Evolutionary conservation across 305 asterid species (phyloP).

Genomic region (Withania somnifera): DNA sequence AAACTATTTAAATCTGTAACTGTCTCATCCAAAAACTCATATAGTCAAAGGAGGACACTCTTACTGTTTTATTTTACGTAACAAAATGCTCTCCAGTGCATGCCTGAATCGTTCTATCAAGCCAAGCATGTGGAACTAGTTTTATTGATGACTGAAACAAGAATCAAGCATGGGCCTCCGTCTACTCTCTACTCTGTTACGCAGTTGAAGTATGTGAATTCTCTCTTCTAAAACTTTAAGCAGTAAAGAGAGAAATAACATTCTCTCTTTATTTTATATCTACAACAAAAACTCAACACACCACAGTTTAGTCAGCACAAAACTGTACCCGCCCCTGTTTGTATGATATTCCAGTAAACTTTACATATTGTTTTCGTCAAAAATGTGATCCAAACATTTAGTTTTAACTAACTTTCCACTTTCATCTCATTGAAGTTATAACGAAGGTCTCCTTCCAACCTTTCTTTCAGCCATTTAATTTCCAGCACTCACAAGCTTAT

Average conservation of each 20-base stretch:
- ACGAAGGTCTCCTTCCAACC: background rate
- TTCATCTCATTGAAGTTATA: background rate
- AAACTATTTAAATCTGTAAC: background rate
- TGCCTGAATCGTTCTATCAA: background rate
- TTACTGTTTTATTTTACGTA: background rate
- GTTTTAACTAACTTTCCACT: background rate
- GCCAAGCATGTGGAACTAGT: background rate
- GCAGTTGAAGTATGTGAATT: background rate
- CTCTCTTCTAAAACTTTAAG: background rate
- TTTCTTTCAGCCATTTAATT: background rate
- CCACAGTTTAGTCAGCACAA: background rate
- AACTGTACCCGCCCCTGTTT: background rate
- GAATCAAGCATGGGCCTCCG: background rate
- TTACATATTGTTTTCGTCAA: background rate
- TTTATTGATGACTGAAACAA: background rate
- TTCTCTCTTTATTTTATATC: background rate
- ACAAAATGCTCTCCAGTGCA: background rate
- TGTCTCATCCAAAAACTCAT: background rate
- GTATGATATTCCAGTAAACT: background rate
- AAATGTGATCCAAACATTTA: background rate
- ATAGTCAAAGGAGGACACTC: background rate
- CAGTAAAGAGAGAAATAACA: background rate
- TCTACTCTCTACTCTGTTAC: background rate
- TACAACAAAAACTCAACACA: background rate
- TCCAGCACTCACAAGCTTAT: background rate